A percentile compares a stretch with the other conserved stretches of the same genome.
Conservation (phyloP, 202 grass and related monocot species). For the Saccharum hybrid region DNA sequence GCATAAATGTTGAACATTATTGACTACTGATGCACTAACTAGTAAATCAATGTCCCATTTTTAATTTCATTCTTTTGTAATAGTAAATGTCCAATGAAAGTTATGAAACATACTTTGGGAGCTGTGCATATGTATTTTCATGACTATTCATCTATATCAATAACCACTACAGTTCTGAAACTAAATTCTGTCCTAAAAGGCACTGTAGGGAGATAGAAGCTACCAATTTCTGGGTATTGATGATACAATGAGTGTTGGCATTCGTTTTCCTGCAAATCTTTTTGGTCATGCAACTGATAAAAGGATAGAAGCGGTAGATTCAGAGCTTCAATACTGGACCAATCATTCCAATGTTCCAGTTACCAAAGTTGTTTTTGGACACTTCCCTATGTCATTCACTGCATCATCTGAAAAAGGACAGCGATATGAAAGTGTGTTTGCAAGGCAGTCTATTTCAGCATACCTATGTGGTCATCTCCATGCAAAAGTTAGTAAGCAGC, state of each 20-base stretch:
- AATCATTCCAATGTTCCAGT: slow-evolving; percentile 51
- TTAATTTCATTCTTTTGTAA: slow-evolving; percentile 7
- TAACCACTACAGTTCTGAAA: slow-evolving; percentile 29
- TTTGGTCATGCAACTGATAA: slow-evolving; percentile 81
- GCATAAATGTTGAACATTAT: slow-evolving; percentile 27
- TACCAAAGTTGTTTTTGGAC: slow-evolving; percentile 78
- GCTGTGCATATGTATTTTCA: slow-evolving; percentile 26
- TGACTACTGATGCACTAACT: slow-evolving; percentile 23
- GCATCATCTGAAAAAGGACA: slow-evolving; percentile 54
- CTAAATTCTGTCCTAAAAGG: slow-evolving; percentile 67
- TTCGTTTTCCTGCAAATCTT: slow-evolving; percentile 83
- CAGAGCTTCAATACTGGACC: slow-evolving; percentile 65
- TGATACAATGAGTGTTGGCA: slow-evolving; percentile 77
- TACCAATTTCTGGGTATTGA: slow-evolving; percentile 89
- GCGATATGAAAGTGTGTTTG: slow-evolving; percentile 70
- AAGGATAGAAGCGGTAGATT: slow-evolving; percentile 64
- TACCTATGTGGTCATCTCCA: slow-evolving; percentile 93
- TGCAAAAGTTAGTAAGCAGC: slow-evolving; percentile 67
- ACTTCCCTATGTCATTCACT: slow-evolving; percentile 91
- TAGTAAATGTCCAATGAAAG: slow-evolving; percentile 16
- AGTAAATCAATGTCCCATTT: slow-evolving; percentile 23
- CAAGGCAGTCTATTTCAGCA: slow-evolving; percentile 63
- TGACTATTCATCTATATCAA: slow-evolving; percentile 20
- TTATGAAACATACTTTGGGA: slow-evolving; percentile 23
- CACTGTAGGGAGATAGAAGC: slow-evolving; percentile 74